Base-by-base conservation (phyloP, 305 asterid species). In the Fraxinus floribunda region DNA sequence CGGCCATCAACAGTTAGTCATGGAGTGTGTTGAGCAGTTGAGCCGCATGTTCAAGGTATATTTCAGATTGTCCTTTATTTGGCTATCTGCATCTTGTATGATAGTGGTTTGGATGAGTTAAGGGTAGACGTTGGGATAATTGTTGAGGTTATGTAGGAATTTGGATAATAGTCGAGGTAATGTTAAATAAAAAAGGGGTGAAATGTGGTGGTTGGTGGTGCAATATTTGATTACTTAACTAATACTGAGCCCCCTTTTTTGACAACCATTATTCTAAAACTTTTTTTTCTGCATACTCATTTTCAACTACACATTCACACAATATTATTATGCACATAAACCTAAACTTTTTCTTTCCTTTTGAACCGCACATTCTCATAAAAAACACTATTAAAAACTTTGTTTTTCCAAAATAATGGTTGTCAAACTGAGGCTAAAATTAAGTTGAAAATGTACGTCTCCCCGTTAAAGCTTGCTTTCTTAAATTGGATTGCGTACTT, bases 1-100 rank as follows among this genome's bases (percentile, higher is more conserved):
- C 83, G 87, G 86, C 24, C 87, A 89, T 88, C 90, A 86, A 64
- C 90, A 88, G 66, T 79, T 92, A n/a, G 90, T 92, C 68, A 70
- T 81, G 80, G 93, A 91, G 87, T 92, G 94, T 79, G 88, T 90
- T 72, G 89, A 88, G 80, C 91, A 87, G 78, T 77, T 92, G 86
- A 81, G 91, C 79, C 83, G 79, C 35, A 84, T 87, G 92, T 89
- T 92, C 82, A 90, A 88, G 91, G 95, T 89, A 80, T 76, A 15
- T 46, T 5, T 44, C 35, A 30, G 39, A 9, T 75, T 24, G 36
- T 62, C 6, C 35, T 76, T 29, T 68, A 5, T 75, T 64, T 39
- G 41, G 7, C 36, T 32, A 26, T 26, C 66, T 76, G 64, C 30
- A 46, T 41, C 36, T 76, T 16, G 57, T 41, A 7, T 44, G 7